Percentiles rank a stretch among this genome's conserved stretches.
These are phyloP conservation scores for Aspergillus glaucus DNA, from an alignment of 2,329 filamentous ascomycete species.

Conservation along the genomic window DNA sequence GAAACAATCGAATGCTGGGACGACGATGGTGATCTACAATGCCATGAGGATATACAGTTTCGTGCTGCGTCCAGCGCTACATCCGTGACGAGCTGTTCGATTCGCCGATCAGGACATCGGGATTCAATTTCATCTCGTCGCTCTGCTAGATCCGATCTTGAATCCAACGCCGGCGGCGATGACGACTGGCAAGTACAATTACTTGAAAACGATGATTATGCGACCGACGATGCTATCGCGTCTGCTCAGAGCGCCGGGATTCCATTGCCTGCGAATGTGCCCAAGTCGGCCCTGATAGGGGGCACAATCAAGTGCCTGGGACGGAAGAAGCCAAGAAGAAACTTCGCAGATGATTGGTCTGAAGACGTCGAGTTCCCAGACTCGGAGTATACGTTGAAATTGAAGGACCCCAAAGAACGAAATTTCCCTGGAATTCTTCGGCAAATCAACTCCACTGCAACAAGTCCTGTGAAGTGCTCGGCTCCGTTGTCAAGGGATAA, in stretches of 20 bases:
- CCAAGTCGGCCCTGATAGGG: slow-evolving; percentile 80
- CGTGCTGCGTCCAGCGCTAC: slow-evolving; percentile 41
- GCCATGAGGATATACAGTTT: slow-evolving; percentile 41
- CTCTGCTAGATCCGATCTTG: slow-evolving; percentile 76
- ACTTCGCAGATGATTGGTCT: slow-evolving; percentile 73
- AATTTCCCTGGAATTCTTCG: slow-evolving; percentile 63
- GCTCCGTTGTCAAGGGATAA: slow-evolving; percentile 23
- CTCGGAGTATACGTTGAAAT: slow-evolving; percentile 50
- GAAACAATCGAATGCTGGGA: slow-evolving; percentile 45
- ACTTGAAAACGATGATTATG: slow-evolving; percentile 75
- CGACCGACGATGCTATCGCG: slow-evolving; percentile 77
- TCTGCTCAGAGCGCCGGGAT: slow-evolving; percentile 86
- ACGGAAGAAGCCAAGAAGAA: slow-evolving; percentile 63
- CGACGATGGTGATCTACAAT: slow-evolving; percentile 44
- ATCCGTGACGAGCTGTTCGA: slow-evolving; percentile 39
- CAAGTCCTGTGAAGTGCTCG: slow-evolving; percentile 34
- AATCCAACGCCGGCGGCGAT: slow-evolving; percentile 64
- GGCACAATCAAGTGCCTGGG: slow-evolving; percentile 90
- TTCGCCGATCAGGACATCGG: slow-evolving; percentile 47
- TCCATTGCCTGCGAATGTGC: slow-evolving; percentile 78
- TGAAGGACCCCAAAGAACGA: slow-evolving; percentile 57
- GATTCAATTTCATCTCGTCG: slow-evolving; percentile 76
- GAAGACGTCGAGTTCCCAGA: slow-evolving; percentile 68
- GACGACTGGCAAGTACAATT: slow-evolving; percentile 86
- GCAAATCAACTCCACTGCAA: slow-evolving; percentile 52